Evolutionary conservation across 805 yeast genomes (phyloP).

Genomic region (Candida nemodendra): DNA sequence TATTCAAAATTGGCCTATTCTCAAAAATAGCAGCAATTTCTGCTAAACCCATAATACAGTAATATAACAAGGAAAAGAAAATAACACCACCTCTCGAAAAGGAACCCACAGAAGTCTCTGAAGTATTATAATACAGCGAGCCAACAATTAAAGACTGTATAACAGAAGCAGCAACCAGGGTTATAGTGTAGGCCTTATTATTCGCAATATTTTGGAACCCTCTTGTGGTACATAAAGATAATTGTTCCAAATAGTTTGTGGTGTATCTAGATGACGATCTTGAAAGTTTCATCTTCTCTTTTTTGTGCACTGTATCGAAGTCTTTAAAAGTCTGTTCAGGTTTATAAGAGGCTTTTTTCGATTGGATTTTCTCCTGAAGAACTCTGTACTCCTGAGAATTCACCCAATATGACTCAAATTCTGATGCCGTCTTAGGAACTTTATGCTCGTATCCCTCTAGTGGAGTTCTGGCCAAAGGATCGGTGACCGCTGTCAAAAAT

Average conservation of each 20-base stretch:
- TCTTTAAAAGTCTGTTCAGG: constrained; percentile 34
- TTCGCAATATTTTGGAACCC: constrained; percentile 53
- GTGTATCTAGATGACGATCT: constrained; percentile 36
- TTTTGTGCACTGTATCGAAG: constrained; percentile 29
- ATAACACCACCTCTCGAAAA: constrained; percentile 63
- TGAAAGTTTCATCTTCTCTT: constrained; percentile 39
- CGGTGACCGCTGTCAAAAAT: constrained; percentile 64
- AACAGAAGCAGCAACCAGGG: constrained; percentile 48
- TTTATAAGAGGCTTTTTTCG: constrained; percentile 31
- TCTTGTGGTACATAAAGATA: constrained; percentile 50
- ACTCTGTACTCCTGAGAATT: constrained; percentile 51
- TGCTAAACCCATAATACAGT: constrained; percentile 59
- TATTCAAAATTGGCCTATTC: constrained; percentile 61
- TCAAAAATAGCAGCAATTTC: constrained; percentile 60
- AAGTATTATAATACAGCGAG: constrained; percentile 55
- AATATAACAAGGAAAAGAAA: constrained; percentile 59
- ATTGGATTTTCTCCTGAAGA: constrained; percentile 35
- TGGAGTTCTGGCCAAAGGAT: constrained; percentile 55
- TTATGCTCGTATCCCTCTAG: constrained; percentile 47
- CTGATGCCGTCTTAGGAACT: constrained; percentile 55
- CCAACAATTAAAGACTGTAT: constrained; percentile 60
- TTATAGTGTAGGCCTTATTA: constrained; percentile 54
- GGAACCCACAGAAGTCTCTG: constrained; percentile 50
- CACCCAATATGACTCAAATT: constrained; percentile 61
- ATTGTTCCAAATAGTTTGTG: constrained; percentile 48